Evolutionary conservation across 73 alveolate genomes (phyloP).

Genomic region (Blepharisma japonicum): DNA sequence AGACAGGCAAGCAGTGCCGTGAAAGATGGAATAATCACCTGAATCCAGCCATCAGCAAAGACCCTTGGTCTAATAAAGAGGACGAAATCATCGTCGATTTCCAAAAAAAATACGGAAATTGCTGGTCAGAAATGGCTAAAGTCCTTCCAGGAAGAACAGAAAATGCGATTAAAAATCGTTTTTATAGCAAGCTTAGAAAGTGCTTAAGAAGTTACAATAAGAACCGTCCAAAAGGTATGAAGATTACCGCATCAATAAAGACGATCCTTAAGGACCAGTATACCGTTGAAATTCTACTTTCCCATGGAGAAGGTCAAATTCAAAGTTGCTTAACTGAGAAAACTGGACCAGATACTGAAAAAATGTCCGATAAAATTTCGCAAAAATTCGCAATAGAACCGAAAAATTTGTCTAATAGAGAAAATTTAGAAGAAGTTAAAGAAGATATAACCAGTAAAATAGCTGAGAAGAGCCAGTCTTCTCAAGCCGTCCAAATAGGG

Average conservation of each 20-base stretch:
- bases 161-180: slow-evolving; percentile 9
- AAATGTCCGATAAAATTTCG: no score
- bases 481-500: no score
- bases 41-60: slow-evolving; percentile 91
- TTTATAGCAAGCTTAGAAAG: slow-evolving; percentile 14
- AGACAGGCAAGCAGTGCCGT: slow-evolving; percentile 96
- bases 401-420: no score
- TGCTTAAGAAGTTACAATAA: slow-evolving; percentile 4
- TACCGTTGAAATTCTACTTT: slow-evolving; percentile 12
- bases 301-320: no score
- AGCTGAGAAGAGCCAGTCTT: no score
- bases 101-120: slow-evolving; percentile 90
- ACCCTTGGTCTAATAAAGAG: slow-evolving; percentile 90
- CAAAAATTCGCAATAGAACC: no score
- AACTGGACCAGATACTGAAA: no score
- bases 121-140: slow-evolving; percentile 64
- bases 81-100: slow-evolving; percentile 86
- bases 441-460: no score
- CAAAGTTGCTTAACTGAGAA: no score
- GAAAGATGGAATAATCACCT: slow-evolving; percentile 97
- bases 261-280: background rate
- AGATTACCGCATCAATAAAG: background rate
- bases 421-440: no score
- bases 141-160: slow-evolving; percentile 6
- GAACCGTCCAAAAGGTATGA: background rate